These are phyloP conservation scores for Puccinia coronata DNA, from an alignment of 1,284 basidiomycete species.

Conservation along the genomic window DNA sequence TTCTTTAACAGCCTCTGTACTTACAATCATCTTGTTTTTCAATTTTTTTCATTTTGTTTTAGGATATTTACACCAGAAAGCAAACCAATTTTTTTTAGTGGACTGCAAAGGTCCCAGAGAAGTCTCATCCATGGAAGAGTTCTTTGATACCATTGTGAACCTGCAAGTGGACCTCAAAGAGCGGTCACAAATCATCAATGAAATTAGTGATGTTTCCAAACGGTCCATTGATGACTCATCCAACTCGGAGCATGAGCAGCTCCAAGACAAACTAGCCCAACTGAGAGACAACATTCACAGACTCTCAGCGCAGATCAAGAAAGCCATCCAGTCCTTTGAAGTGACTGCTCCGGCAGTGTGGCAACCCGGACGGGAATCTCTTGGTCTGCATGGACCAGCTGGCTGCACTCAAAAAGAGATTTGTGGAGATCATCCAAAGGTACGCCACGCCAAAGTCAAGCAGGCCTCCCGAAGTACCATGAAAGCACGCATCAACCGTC, in stretches of 20 bases:
- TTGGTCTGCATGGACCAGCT: conserved; percentile 64
- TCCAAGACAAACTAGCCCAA: neutral
- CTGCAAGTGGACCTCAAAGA: conserved; percentile 36
- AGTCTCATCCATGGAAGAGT: conserved; percentile 31
- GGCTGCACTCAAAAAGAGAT: conserved; percentile 61
- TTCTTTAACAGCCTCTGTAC: too few relatives aligned
- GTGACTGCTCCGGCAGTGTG: conserved; percentile 35
- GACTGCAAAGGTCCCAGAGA: conserved; percentile 33
- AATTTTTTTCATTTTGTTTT: too few relatives aligned
- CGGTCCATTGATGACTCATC: conserved; percentile 24
- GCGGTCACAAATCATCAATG: conserved; percentile 26
- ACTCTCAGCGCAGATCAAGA: conserved; percentile 19
- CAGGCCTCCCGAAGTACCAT: conserved; percentile 29
- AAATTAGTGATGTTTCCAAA: conserved; percentile 19
- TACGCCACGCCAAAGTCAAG: conserved; percentile 54
- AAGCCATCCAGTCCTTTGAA: conserved; percentile 37
- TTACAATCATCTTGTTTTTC: too few relatives aligned
- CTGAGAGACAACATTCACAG: conserved; percentile 25
- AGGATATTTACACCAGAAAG: too few relatives aligned
- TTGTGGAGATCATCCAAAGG: conserved; percentile 62
- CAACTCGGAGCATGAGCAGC: neutral
- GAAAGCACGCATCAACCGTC: conserved; percentile 56
- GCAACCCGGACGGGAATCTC: conserved; percentile 32
- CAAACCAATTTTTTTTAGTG: too few relatives aligned
- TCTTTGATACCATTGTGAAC: conserved; percentile 34